Conservation (phyloP, 2,329 filamentous ascomycete genomes). For the Aspergillus pseudoterreus region DNA sequence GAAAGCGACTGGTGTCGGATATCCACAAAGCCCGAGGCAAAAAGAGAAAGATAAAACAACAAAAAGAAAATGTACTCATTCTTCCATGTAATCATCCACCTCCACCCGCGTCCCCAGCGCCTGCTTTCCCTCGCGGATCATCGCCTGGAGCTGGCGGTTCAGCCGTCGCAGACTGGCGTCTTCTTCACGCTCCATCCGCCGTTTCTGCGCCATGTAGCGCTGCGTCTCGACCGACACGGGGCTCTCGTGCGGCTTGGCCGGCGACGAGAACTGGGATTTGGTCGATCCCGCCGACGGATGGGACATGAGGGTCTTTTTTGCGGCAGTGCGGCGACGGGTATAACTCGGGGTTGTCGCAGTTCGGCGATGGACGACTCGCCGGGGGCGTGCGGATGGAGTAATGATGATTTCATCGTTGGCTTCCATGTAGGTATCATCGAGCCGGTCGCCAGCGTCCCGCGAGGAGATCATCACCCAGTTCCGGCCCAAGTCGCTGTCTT, state of each 20-base stretch:
- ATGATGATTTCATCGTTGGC: conserved; percentile 6
- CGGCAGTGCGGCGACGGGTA: conserved; percentile 18
- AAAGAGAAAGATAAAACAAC: conserved; percentile 9
- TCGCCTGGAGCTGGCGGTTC: conserved; percentile 72
- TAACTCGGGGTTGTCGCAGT: conserved; percentile 18
- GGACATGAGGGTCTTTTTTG: conserved; percentile 20
- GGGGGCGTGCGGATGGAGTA: conserved; percentile 5
- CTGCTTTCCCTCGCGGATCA: conserved; percentile 86
- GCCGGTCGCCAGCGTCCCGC: conserved; percentile 17
- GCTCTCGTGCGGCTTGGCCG: conserved; percentile 26
- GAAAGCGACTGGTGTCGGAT: neutral
- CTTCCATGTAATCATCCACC: conserved; percentile 49
- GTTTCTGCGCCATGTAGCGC: conserved; percentile 66
- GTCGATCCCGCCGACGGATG: conserved; percentile 22
- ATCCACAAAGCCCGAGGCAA: neutral
- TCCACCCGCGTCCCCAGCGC: conserved; percentile 74
- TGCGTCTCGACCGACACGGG: conserved; percentile 59
- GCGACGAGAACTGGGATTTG: conserved; percentile 21
- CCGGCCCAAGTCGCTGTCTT: conserved; percentile 50
- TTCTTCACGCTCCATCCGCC: conserved; percentile 70
- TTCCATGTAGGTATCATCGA: conserved; percentile 13
- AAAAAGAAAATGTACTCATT: conserved; percentile 7
- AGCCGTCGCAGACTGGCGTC: conserved; percentile 77
- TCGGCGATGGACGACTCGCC: conserved; percentile 11
- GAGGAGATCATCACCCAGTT: conserved; percentile 67